A percentile compares a stretch with the other conserved stretches of the same genome.
These are phyloP conservation scores for Coprinopsis sp. DNA, from an alignment of 768 basidiomycete genomes.

Conservation along the genomic window DNA sequence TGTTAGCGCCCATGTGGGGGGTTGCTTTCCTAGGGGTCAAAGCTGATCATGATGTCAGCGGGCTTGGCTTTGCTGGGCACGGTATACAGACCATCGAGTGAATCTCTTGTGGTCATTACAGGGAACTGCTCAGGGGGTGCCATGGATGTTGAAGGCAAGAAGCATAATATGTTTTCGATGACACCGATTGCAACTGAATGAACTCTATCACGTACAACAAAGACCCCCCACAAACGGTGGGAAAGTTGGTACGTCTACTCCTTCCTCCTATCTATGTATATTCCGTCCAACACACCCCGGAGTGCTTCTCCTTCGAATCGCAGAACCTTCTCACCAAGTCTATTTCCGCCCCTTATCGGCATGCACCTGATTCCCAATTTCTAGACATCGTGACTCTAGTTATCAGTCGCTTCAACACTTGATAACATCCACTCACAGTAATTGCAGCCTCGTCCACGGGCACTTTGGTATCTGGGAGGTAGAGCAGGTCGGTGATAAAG, in stretches of 20 bases:
- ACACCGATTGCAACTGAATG: no score
- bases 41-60: no score
- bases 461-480: constrained; percentile 61
- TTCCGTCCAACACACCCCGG: constrained; percentile 22
- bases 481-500: constrained; percentile 82
- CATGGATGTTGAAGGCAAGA: no score
- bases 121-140: no score
- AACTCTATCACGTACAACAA: no score
- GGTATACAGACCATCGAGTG: no score
- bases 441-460: constrained; percentile 57
- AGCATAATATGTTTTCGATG: no score
- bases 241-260: no score
- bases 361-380: constrained; percentile 57
- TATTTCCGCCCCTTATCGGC: constrained; percentile 28
- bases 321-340: constrained; percentile 14
- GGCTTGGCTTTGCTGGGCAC: no score
- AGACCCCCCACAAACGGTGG: background rate
- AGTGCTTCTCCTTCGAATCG: constrained; percentile 46
- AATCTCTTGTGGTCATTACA: no score
- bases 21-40: no score
- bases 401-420: background rate
- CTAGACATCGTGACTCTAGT: constrained; percentile 27
- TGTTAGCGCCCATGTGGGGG: no score
- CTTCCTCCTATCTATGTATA: constrained; percentile 6
- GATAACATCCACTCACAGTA: constrained; percentile 43